Conservation (phyloP, 2,329 filamentous ascomycete genomes). For the Fusarium sp. region DNA sequence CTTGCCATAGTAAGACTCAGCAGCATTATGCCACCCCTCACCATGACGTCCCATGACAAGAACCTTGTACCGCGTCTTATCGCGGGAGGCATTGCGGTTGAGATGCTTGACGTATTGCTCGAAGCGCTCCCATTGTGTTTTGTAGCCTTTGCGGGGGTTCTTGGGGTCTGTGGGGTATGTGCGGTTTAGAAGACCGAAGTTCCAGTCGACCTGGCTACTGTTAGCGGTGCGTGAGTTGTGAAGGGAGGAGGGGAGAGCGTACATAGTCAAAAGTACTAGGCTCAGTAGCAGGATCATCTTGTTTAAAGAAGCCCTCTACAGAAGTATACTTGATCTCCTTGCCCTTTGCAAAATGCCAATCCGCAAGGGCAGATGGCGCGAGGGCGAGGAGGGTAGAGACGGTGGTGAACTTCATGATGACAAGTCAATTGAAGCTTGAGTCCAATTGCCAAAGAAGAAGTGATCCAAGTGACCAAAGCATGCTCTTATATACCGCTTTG, state of each 20-base stretch:
- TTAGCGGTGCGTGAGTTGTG: neutral
- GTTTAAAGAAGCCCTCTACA: constrained; percentile 71
- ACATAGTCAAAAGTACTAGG: constrained; percentile 73
- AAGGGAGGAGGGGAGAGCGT: constrained; percentile 39
- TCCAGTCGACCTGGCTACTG: constrained; percentile 68
- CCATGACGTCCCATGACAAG: constrained; percentile 77
- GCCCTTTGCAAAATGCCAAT: constrained; percentile 48
- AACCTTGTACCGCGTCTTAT: constrained; percentile 69
- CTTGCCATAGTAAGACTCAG: constrained; percentile 74
- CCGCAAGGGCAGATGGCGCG: constrained; percentile 44
- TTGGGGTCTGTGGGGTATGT: constrained; percentile 67
- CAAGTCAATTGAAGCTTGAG: neutral
- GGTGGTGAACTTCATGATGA: constrained; percentile 49
- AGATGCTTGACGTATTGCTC: constrained; percentile 65
- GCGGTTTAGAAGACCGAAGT: constrained; percentile 74
- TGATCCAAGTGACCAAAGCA: too few relatives aligned
- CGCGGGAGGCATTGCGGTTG: constrained; percentile 58
- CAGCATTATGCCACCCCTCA: constrained; percentile 72
- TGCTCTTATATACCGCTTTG: neutral
- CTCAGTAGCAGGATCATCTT: constrained; percentile 68
- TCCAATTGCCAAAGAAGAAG: neutral
- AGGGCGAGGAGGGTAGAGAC: constrained; percentile 48
- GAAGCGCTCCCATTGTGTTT: constrained; percentile 75
- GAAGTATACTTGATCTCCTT: constrained; percentile 68
- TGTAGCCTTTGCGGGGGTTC: constrained; percentile 50